phyloP scores from a whole-genome alignment of 306 rosid genomes.

The Glycine soja region DNA sequence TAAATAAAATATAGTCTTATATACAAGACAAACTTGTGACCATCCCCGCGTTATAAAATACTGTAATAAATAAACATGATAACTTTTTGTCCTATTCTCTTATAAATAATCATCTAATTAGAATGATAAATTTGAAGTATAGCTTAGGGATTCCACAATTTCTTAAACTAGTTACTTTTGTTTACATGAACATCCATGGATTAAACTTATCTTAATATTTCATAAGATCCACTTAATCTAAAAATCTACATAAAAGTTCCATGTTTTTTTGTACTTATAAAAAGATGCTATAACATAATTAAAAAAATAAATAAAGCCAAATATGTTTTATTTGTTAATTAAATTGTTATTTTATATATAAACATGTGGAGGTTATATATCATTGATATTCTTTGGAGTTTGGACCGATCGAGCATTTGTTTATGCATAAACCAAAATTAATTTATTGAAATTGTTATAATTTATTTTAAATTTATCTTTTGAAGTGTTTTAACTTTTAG shows the following conservation, averaged over 20 bases:
- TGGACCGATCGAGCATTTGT: not conserved
- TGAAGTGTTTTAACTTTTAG: no score
- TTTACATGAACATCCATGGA: not conserved
- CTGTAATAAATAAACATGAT: not conserved
- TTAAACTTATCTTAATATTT: conserved; percentile 4
- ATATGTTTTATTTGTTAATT: not conserved
- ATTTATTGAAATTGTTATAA: no score
- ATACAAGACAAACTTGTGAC: not conserved
- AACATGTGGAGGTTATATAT: not conserved
- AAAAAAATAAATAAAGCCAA: not conserved
- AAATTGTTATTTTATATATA: not conserved
- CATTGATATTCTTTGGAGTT: not conserved
- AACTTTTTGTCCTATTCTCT: not conserved
- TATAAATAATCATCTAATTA: not conserved
- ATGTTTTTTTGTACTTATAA: not conserved
- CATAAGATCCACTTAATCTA: not conserved
- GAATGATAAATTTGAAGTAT: not conserved
- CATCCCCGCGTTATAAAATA: not conserved
- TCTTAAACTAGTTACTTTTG: conserved; percentile 1
- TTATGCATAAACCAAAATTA: not conserved
- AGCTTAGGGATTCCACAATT: not conserved
- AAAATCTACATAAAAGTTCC: no score
- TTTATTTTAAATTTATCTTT: no score
- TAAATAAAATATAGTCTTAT: not conserved
- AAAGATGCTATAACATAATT: not conserved